Evolutionary conservation across 1,284 basidiomycete species (phyloP), one percentile per base, ranked within the genome.

Genomic region (Mixia osmundae): DNA sequence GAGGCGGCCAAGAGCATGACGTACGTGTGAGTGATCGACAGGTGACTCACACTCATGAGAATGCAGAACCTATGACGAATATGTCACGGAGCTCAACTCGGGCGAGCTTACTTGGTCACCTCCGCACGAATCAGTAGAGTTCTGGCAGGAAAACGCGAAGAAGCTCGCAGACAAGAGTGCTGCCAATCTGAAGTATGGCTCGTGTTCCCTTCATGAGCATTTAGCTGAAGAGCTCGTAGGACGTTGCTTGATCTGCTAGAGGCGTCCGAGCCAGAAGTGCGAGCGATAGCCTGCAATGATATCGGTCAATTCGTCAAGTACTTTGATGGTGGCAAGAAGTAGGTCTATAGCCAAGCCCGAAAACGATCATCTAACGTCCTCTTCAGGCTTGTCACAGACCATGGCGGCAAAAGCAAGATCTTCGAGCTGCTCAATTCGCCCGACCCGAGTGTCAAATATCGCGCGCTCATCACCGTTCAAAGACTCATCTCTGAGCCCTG

Each of bases 61-160:
- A 9, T 39, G 18, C 48, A 85, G 80, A 38, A 95, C 83, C 0
- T 95, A 77, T 55, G 91, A 95, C 54, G 85, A 94, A 58, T 97
- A 95, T 54, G 69, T 68, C 5, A 83, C 82, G 0, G 89, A 97
- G 55, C 62, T 97, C 14, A 62, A 71, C 20, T 82, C 78, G 1
- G 87, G 87, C 2, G 79, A 83, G 53, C 61, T 97, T 10, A 76
- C 79, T 4, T 95, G 85, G 79, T 75, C 82, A 5, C 87, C 89
- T 4, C 78, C 83, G 14, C 91, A 97, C 53, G 78, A 85, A 52
- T 80, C 78, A 5, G 89, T 95, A 40, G 72, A 83, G 35, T 99
- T 99, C 59, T 97, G 89, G 89, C 80, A 78, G 52, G 82, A 89
- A 60, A 95, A 97, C 52, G 82, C 76, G 0, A 58, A 59, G 5